Evolutionary conservation across 129 eudicot species (phyloP).

Genomic region (Solidago caesia): DNA sequence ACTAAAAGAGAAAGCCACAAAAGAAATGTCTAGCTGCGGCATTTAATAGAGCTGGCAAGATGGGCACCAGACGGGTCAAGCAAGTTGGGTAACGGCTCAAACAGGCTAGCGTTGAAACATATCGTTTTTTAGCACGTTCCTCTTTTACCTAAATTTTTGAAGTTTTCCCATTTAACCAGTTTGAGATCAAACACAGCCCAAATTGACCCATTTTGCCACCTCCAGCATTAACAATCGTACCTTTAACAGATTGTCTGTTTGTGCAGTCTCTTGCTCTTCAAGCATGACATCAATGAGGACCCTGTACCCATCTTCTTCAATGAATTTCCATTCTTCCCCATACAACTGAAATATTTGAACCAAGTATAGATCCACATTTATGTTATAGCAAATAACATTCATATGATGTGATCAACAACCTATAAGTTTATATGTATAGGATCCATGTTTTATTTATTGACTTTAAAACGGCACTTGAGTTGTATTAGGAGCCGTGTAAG

Average conservation of each 20-base stretch:
- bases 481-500: no score
- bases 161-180: no score
- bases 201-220: background rate
- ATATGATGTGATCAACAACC: background rate
- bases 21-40: background rate
- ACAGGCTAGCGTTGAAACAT: no score
- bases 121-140: no score
- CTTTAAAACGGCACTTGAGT: no score
- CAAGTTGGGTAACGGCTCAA: no score
- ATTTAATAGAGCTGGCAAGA: no score
- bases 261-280: conserved; percentile 23
- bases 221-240: background rate
- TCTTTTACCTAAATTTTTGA: no score
- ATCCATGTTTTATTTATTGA: no score
- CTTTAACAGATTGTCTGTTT: conserved; percentile 10
- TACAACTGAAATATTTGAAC: background rate
- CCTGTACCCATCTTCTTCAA: conserved; percentile 26
- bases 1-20: background rate
- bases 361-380: background rate
- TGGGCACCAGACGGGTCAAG: no score
- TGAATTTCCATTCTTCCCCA: conserved; percentile 21
- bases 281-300: conserved; percentile 24
- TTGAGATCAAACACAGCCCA: background rate
- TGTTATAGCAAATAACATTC: background rate
- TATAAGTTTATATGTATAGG: background rate